A percentile compares a stretch with the other conserved stretches of the same genome.
Evolutionary conservation across 225 moss, liverwort and hornwort genomes (phyloP).

Genomic region (Marchantia paleacea): DNA sequence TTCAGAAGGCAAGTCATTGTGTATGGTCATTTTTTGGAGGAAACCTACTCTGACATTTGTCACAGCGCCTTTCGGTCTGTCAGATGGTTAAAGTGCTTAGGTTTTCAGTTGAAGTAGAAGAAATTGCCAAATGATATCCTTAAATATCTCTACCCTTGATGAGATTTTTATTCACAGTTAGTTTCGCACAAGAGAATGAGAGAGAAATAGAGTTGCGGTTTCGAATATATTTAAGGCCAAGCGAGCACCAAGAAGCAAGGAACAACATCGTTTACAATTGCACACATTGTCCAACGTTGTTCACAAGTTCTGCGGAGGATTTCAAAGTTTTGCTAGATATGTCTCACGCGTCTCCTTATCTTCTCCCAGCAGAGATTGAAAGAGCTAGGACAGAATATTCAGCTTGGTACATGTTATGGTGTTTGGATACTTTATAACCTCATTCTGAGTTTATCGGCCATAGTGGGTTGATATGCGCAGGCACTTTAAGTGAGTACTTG

Average conservation of each 20-base stretch:
- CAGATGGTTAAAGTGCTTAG: background rate
- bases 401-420: too few relatives aligned
- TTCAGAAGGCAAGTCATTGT: background rate
- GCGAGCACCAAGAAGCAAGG: background rate
- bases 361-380: too few relatives aligned
- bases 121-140: background rate
- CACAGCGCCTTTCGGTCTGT: background rate
- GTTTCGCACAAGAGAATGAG: background rate
- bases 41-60: background rate
- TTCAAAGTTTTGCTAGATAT: too few relatives aligned
- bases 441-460: slow-evolving; percentile 31
- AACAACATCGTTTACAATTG: background rate
- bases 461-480: slow-evolving; percentile 52
- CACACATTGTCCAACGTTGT: too few relatives aligned
- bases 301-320: too few relatives aligned
- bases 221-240: too few relatives aligned
- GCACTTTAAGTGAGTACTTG: slow-evolving; percentile 38
- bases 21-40: background rate
- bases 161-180: background rate
- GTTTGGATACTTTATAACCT: too few relatives aligned
- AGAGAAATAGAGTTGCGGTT: too few relatives aligned
- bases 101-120: background rate
- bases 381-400: too few relatives aligned
- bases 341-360: too few relatives aligned
- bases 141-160: background rate